A percentile compares a stretch with the other conserved stretches of the same genome.
Conservation (phyloP, 306 rosid species). For the Rubus idaeus region DNA sequence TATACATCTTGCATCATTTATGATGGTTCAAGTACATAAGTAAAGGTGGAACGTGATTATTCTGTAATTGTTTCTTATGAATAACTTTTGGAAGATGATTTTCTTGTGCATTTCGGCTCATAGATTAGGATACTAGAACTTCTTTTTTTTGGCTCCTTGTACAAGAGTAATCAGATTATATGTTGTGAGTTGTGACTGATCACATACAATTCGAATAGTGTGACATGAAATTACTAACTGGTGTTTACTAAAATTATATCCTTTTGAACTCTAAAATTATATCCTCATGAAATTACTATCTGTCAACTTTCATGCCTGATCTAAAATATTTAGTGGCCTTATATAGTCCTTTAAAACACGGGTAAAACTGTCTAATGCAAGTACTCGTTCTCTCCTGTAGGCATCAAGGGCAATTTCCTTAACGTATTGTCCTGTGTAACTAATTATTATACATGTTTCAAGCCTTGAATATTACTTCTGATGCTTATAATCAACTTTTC, state of each 20-base stretch:
- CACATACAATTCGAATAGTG: not conserved
- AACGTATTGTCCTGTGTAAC: not conserved
- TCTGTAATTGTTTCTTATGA: not conserved
- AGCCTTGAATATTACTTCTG: conserved; percentile 1
- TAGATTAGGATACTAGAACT: not conserved
- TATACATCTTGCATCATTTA: not conserved
- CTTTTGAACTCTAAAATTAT: not conserved
- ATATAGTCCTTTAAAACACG: not conserved
- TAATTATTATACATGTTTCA: not conserved
- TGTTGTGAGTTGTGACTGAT: not conserved
- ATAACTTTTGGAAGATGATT: not conserved
- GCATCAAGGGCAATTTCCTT: not conserved
- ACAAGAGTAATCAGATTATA: not conserved
- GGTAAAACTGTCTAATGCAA: not conserved
- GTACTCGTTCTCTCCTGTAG: not conserved
- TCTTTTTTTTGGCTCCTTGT: not conserved
- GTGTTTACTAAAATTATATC: not conserved
- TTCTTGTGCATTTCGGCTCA: not conserved
- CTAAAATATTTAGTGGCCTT: not conserved
- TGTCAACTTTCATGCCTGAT: conserved; percentile 9
- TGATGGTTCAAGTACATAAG: not conserved
- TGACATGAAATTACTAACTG: not conserved
- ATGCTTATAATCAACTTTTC: conserved; percentile 29
- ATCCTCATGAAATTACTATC: not conserved
- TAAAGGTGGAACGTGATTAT: not conserved